Percentiles rank a stretch among this genome's conserved stretches.
phyloP scores from a whole-genome alignment of 2,329 filamentous ascomycete genomes.

The Phialocephala subalpina region DNA sequence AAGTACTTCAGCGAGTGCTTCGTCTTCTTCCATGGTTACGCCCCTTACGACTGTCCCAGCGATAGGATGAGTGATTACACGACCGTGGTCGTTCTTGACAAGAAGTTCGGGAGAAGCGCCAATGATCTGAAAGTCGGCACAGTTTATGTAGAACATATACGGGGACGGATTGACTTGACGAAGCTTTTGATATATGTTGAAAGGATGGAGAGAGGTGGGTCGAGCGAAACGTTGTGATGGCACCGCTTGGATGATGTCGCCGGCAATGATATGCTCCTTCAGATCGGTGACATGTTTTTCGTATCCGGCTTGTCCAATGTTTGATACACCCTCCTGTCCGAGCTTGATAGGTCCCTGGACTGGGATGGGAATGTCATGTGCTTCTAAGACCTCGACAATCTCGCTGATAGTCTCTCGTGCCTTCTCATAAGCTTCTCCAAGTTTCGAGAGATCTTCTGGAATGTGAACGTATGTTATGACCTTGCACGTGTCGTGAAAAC shows the following conservation, averaged over 20 bases:
- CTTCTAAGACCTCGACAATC: conserved; percentile 75
- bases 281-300: conserved; percentile 85
- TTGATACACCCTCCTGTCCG: conserved; percentile 85
- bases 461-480: conserved; percentile 90
- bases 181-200: conserved; percentile 96
- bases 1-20: conserved; percentile 78
- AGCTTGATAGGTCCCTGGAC: conserved; percentile 76
- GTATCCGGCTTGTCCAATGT: conserved; percentile 89
- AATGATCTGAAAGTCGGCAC: conserved; percentile 91
- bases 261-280: conserved; percentile 89
- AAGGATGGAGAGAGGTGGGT: conserved; percentile 90
- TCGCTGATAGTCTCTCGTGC: conserved; percentile 70
- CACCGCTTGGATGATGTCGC: conserved; percentile 97
- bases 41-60: conserved; percentile 94
- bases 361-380: conserved; percentile 79
- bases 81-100: conserved; percentile 86
- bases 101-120: conserved; percentile 94
- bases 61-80: conserved; percentile 96
- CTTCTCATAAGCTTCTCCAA: conserved; percentile 75
- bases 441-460: conserved; percentile 60
- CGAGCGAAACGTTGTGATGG: conserved; percentile 92
- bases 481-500: conserved; percentile 92
- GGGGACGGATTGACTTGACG: conserved; percentile 98
- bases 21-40: conserved; percentile 81
- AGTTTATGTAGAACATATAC: conserved; percentile 96